These are phyloP conservation scores for Diaporthe velutina DNA, from an alignment of 2,329 filamentous ascomycete genomes.

Conservation along the genomic window DNA sequence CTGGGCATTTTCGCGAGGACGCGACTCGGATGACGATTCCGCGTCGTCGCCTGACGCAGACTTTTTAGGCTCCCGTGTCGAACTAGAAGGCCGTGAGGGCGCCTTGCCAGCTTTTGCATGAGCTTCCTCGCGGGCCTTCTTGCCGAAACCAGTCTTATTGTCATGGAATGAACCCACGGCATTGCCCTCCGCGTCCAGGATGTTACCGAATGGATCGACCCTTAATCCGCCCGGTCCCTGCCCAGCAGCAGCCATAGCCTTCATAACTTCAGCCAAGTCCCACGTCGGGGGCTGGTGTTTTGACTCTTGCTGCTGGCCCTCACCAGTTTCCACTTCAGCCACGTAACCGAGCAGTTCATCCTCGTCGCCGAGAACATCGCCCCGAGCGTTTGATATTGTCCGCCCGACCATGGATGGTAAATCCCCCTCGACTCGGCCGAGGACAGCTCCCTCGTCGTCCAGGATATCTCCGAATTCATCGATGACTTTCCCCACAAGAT, in stretches of 20 bases:
- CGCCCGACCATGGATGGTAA: slow-evolving; percentile 67
- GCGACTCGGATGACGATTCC: slow-evolving; percentile 45
- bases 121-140: slow-evolving; percentile 33
- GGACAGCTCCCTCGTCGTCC: slow-evolving; percentile 61
- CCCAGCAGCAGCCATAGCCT: slow-evolving; percentile 42
- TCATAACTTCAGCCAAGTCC: slow-evolving; percentile 50
- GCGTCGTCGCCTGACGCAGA: slow-evolving; percentile 45
- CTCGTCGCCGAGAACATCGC: slow-evolving; percentile 60
- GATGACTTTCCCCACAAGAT: slow-evolving; percentile 61
- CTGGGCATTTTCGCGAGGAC: slow-evolving; percentile 51
- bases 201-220: slow-evolving; percentile 60
- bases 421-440: slow-evolving; percentile 66
- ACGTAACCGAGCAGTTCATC: slow-evolving; percentile 60
- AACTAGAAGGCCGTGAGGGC: slow-evolving; percentile 39
- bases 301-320: slow-evolving; percentile 42
- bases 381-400: slow-evolving; percentile 57
- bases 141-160: slow-evolving; percentile 50
- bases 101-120: slow-evolving; percentile 42
- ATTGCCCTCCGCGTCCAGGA: slow-evolving; percentile 58
- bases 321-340: slow-evolving; percentile 53
- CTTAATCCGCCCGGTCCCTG: slow-evolving; percentile 51
- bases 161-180: slow-evolving; percentile 63
- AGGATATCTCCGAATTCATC: slow-evolving; percentile 69
- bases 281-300: slow-evolving; percentile 44
- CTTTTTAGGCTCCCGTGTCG: slow-evolving; percentile 38